These are phyloP conservation scores for Nannochloris sp. DNA, from an alignment of 139 green algal species.

Conservation along the genomic window DNA sequence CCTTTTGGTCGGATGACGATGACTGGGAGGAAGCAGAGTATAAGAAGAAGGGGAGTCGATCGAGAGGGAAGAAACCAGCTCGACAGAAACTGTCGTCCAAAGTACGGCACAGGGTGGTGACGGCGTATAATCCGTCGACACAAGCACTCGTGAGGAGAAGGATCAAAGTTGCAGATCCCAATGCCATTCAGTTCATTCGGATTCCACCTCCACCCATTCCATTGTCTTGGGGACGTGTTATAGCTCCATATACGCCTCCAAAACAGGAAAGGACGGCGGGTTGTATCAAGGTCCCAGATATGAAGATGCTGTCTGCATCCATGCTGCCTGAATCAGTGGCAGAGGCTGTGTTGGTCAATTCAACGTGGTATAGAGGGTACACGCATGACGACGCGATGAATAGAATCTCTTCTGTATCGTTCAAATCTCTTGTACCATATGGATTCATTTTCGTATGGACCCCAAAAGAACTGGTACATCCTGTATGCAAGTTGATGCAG, in stretches of 20 bases:
- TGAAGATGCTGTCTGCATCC: neutral
- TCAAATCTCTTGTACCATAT: conserved; percentile 53
- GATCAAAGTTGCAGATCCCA: conserved; percentile 24
- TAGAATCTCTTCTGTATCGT: conserved; percentile 41
- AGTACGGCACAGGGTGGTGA: conserved; percentile 44
- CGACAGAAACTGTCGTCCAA: conserved; percentile 6
- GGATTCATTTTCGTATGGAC: conserved; percentile 87
- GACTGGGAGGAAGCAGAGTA: neutral
- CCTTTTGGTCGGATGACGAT: conserved; percentile 56
- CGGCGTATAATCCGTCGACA: conserved; percentile 59
- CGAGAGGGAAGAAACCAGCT: conserved; percentile 2
- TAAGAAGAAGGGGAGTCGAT: conserved; percentile 2
- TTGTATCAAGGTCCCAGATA: neutral
- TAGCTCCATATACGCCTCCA: conserved; percentile 48
- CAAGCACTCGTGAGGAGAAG: conserved; percentile 56
- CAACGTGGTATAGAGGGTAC: conserved; percentile 29
- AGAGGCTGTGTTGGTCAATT: conserved; percentile 55
- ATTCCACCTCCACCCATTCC: conserved; percentile 60
- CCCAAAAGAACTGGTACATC: conserved; percentile 52
- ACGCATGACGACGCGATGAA: neutral
- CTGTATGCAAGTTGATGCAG: conserved; percentile 39
- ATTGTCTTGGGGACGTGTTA: conserved; percentile 66
- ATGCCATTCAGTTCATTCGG: conserved; percentile 42
- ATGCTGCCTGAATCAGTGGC: neutral
- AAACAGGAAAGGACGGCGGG: neutral